These are phyloP conservation scores for Trametes cingulata DNA, from an alignment of 768 basidiomycete genomes.

Conservation along the genomic window DNA sequence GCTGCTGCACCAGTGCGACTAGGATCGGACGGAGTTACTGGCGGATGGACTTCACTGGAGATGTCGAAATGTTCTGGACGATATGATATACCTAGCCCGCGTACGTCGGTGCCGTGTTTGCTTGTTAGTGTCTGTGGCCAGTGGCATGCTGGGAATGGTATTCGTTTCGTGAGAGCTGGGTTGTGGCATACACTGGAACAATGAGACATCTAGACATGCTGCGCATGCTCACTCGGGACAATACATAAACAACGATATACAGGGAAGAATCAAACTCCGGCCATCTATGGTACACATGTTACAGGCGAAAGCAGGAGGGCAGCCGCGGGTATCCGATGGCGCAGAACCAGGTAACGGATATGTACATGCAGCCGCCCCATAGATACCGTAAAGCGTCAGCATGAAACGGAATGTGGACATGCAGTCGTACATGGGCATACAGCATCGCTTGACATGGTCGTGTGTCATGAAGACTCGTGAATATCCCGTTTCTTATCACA, in stretches of 20 bases:
- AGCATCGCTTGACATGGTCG: too few relatives aligned
- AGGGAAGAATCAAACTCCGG: background rate
- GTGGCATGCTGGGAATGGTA: background rate
- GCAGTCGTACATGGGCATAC: background rate
- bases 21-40: too few relatives aligned
- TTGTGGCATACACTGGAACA: background rate
- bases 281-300: conserved; percentile 20
- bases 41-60: too few relatives aligned
- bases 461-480: conserved; percentile 22
- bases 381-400: background rate
- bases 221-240: background rate
- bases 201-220: conserved; percentile 2
- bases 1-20: conserved; percentile 42
- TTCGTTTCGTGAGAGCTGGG: background rate
- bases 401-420: background rate
- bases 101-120: too few relatives aligned
- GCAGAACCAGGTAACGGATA: background rate
- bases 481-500: conserved; percentile 47
- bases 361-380: background rate
- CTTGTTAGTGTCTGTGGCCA: background rate
- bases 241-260: background rate
- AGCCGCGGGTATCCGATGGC: background rate
- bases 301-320: background rate
- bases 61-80: too few relatives aligned
- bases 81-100: too few relatives aligned